Conservation (phyloP, 345 rosid species). For the Eucalyptus tenuipes region DNA sequence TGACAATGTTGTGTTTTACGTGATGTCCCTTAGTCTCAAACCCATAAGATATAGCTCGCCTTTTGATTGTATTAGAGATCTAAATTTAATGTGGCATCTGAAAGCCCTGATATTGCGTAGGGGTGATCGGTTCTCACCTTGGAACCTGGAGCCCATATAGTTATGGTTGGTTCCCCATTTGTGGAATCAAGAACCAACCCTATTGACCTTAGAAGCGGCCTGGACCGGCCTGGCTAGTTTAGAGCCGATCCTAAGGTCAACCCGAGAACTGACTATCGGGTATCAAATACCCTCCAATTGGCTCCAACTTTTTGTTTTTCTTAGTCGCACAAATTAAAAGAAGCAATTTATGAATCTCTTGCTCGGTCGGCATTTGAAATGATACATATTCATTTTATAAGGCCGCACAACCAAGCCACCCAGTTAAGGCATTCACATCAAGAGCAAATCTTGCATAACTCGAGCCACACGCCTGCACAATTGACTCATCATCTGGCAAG, state of each 20-base stretch:
- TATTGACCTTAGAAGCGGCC: neutral
- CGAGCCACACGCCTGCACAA: neutral
- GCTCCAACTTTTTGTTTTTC: neutral
- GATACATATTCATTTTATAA: neutral
- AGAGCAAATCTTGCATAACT: neutral
- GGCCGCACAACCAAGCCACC: neutral
- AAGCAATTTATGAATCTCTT: neutral
- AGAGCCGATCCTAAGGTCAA: neutral
- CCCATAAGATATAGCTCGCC: neutral
- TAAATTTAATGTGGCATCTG: neutral
- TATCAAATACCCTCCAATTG: neutral
- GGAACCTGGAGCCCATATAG: neutral
- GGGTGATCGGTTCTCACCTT: neutral
- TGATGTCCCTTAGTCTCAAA: neutral
- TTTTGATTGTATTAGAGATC: neutral
- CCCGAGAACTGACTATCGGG: rapidly evolving
- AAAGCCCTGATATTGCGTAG: neutral
- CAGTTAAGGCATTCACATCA: neutral
- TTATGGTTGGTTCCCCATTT: neutral
- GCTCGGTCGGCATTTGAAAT: neutral
- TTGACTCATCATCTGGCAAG: neutral
- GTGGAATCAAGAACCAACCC: neutral
- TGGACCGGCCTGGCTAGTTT: neutral
- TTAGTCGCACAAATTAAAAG: neutral
- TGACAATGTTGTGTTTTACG: neutral